Base-by-base conservation (phyloP, 1,284 basidiomycete species). In the Pterulicium gracile region DNA sequence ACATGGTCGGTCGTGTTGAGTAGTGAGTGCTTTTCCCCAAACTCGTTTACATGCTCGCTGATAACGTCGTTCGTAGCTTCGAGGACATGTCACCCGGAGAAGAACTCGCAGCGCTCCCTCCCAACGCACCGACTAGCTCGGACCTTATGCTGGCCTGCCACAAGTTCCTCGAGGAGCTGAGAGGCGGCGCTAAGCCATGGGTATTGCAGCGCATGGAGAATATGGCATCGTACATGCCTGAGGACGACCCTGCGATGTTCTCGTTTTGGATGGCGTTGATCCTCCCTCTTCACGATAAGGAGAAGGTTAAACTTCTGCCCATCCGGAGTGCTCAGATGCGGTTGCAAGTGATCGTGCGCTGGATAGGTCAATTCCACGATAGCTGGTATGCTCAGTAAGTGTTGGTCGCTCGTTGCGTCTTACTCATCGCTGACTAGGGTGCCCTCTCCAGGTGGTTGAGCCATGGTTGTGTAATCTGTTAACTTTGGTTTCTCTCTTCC, bases 271-370 rank as follows among this genome's bases (percentile, higher is more conserved):
- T 96, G 69, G 90, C 88, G 1, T 70, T 83, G 59, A 78, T 95
- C 17, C 80, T 97, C 51, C 94, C 93, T n/a, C 92, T 97, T 56
- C 90, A 95, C 59, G 91, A 96, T 54, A 77, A 85, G 56, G 91
- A 96, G 67, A 95, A 95, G 64, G 87, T 89, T 15, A 88, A 89
- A 54, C 69, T 97, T n/a, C 68, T 97, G n/a, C 89, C 92, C 2
- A 88, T 96, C 50, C 79, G 85, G 51, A 87, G 81, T 48, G 72
- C 87, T 1, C 74, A 85, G 20, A 67, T 94, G 51, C 73, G 93
- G 24, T 65, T 97, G 43, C 71, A 85, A 49, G 70, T 97, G 54
- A 83, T 95, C 48, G 87, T 90, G 32, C 85, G 91, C 58, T 97
- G 93, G 93, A 93, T 97, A 55, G 90, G 95, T n/a, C 7, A 32